Evolutionary conservation across 441 rosid species (phyloP).

Genomic region (Populus hybrid): DNA sequence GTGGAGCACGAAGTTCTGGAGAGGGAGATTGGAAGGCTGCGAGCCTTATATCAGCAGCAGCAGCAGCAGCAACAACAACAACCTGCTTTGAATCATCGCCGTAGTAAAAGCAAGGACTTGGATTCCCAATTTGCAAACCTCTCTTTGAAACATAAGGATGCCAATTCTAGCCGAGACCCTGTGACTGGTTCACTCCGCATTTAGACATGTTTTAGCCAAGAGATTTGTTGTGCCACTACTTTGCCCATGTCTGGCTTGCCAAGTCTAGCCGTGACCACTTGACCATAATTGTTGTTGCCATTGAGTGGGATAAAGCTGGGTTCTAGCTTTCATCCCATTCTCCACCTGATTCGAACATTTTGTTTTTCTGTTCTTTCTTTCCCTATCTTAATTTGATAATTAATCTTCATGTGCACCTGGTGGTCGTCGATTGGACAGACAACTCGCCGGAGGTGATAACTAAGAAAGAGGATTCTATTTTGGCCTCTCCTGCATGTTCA

Average conservation of each 20-base stretch:
- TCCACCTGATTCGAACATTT: slow-evolving; percentile 29
- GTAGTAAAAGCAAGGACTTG: slow-evolving; percentile 72
- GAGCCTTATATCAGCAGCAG: slow-evolving; percentile 72
- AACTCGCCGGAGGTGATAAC: slow-evolving; percentile 90
- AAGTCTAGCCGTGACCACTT: slow-evolving; percentile 6
- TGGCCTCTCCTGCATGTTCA: slow-evolving; percentile 26
- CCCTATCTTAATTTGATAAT: slow-evolving; percentile 28
- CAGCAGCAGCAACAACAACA: slow-evolving; percentile 52
- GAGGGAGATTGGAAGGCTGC: slow-evolving; percentile 90
- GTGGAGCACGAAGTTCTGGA: slow-evolving; percentile 99
- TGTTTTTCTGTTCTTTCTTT: slow-evolving; percentile 23
- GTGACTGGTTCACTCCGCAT: slow-evolving; percentile 64
- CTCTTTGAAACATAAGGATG: slow-evolving; percentile 70
- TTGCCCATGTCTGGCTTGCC: slow-evolving; percentile 1
- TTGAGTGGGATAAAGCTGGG: slow-evolving; percentile 29
- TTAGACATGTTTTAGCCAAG: slow-evolving; percentile 35
- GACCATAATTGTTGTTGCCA: slow-evolving; percentile 32
- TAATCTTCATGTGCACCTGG: slow-evolving; percentile 67
- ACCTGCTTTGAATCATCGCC: slow-evolving; percentile 67
- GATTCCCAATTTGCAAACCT: slow-evolving; percentile 89
- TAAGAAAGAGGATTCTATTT: slow-evolving; percentile 42
- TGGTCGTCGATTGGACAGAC: slow-evolving; percentile 46
- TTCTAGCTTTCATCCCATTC: slow-evolving; percentile 26
- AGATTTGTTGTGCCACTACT: slow-evolving; percentile 23
- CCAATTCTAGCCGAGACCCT: slow-evolving; percentile 59